Evolutionary conservation across 192 early-diverging fungal genomes (phyloP).

Genomic region (Umbelopsis isabellina): DNA sequence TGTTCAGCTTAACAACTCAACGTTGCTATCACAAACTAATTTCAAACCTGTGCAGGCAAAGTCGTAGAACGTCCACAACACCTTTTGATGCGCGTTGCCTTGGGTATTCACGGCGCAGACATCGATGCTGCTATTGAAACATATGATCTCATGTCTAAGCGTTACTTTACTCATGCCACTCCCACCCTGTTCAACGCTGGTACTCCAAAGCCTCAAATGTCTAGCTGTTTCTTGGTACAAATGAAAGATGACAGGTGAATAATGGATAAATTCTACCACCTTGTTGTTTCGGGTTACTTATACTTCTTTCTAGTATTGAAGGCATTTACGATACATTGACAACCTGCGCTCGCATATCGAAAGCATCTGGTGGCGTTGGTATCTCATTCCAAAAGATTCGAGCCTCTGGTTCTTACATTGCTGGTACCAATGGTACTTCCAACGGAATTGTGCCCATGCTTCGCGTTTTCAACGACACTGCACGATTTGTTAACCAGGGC

Average conservation of each 20-base stretch:
- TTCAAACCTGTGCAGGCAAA: constrained; percentile 21
- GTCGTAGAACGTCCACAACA: constrained; percentile 96
- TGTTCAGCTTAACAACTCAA: background rate
- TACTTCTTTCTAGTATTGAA: constrained; percentile 66
- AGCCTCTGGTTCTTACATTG: constrained; percentile 92
- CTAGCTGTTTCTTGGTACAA: constrained; percentile 90
- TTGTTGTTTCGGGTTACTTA: background rate
- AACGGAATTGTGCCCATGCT: constrained; percentile 98
- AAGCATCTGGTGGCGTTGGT: constrained; percentile 95
- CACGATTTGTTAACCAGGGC: constrained; percentile 96
- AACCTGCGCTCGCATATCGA: constrained; percentile 94
- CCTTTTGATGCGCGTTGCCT: constrained; percentile 95
- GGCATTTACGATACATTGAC: constrained; percentile 97
- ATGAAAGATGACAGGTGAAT: constrained; percentile 84
- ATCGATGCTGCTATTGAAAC: constrained; percentile 88
- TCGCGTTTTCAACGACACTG: constrained; percentile 96
- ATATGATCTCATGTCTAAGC: constrained; percentile 89
- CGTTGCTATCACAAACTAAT: background rate
- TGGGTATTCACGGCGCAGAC: constrained; percentile 96
- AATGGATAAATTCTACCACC: background rate
- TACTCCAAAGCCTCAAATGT: constrained; percentile 94
- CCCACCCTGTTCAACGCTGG: constrained; percentile 98
- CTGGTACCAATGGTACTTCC: constrained; percentile 95
- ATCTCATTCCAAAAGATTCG: constrained; percentile 95
- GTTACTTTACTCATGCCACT: constrained; percentile 95